Base-by-base conservation (phyloP, 345 rosid species). In the Excoecaria cochinchinensis region DNA sequence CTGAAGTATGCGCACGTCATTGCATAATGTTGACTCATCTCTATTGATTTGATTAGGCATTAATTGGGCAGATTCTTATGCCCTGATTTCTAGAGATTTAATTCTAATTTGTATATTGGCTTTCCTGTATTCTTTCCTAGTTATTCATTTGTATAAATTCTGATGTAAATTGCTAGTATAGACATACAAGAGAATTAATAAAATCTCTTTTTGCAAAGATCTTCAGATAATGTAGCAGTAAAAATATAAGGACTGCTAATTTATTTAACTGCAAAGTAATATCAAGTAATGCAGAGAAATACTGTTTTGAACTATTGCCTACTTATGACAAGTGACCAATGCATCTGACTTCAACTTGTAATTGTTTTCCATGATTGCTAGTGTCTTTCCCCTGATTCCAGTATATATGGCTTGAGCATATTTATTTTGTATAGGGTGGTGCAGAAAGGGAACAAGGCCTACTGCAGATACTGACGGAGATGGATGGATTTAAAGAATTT, bases 401-500 rank as follows among this genome's bases (percentile, higher is more conserved):
- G 19, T 70, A 4, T n/a, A 19, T 19, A n/a, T 17, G 52, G 15
- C 14, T 16, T 42, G 69, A 65, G 14, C 65, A 38, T 79, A 16
- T 69, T 76, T 76, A 8, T 46, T 74, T 25, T 79, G 57, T 75
- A 71, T 72, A 95, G 99, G 97, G 99, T 82, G 97, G 99, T 79
- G 97, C 99, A 36, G 99, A 95, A 82, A 85, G 99, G 84, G 99
- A 95, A 79, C 99, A 95, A 81, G 99, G 99, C 63, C 84, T 95
- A 69, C 99, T 95, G 86, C 99, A 95, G 86, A 90, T 95, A 83
- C 78, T 95, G 76, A 95, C 97, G 13, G 99, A 95, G 86, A 87
- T 95, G 97, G 99, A 95, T 85, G 99, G 99, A 81, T 95, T 95
- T 77, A 91, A 89, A 87, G 97, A 88, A 75, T 85, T 89, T 47